Conservation (phyloP, 345 rosid species). For the Arabis alpina region DNA sequence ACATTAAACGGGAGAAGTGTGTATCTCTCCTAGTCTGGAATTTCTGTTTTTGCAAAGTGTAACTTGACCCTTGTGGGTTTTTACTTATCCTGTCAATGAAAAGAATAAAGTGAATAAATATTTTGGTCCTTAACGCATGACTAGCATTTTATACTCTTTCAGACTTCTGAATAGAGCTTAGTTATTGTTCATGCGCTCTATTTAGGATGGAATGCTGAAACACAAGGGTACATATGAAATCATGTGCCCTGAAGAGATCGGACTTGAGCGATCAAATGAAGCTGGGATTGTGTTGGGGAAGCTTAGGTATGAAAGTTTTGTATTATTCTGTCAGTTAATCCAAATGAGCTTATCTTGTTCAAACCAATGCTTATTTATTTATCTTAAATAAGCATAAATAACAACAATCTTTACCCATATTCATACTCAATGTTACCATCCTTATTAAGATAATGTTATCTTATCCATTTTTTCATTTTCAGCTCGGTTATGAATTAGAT, state of each 20-base stretch:
- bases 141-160: background rate
- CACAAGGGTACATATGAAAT: constrained; percentile 89
- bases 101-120: too few relatives aligned
- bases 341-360: constrained; percentile 5
- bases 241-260: constrained; percentile 80
- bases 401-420: background rate
- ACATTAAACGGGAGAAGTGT: background rate
- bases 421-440: background rate
- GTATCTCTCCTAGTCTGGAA: background rate
- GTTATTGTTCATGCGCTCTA: background rate
- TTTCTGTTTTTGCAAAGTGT: background rate
- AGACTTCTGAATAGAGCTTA: background rate
- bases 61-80: too few relatives aligned
- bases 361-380: background rate
- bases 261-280: constrained; percentile 74
- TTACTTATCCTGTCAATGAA: too few relatives aligned
- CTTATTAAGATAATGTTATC: constrained; percentile 1
- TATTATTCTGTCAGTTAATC: background rate
- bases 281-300: constrained; percentile 90
- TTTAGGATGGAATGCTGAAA: constrained; percentile 91
- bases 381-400: too few relatives aligned
- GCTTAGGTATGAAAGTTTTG: constrained; percentile 56
- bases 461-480: constrained; percentile 20
- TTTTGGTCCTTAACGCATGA: background rate
- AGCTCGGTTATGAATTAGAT: constrained; percentile 83